phyloP scores from a whole-genome alignment of 352 stramenopile species.

The Globisporangium barbulae region DNA sequence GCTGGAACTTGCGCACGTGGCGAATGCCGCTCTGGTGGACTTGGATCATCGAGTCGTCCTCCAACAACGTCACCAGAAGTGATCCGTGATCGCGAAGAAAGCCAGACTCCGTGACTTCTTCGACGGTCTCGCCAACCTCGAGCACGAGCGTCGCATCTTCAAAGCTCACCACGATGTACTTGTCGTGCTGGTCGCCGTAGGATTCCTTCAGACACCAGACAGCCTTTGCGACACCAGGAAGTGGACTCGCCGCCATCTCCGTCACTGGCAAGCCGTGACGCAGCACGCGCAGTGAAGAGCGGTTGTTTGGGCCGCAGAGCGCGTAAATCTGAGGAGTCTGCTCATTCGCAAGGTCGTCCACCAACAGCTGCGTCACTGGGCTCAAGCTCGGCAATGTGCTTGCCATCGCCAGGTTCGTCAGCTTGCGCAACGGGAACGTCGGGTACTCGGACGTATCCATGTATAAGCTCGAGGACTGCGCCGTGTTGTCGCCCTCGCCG shows the following conservation, averaged over 20 bases:
- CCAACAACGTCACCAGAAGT: constrained; percentile 92
- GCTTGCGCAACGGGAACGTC: constrained; percentile 74
- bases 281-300: constrained; percentile 93
- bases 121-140: constrained; percentile 95
- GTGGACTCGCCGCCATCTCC: constrained; percentile 94
- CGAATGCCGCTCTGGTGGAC: constrained; percentile 95
- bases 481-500: constrained; percentile 88
- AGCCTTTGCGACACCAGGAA: constrained; percentile 94
- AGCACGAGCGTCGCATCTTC: constrained; percentile 98
- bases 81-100: constrained; percentile 95
- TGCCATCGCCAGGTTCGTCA: constrained; percentile 88
- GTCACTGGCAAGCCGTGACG: constrained; percentile 95
- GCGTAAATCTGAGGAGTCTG: constrained; percentile 97
- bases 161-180: constrained; percentile 99
- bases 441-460: constrained; percentile 61
- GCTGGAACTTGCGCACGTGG: constrained; percentile 92
- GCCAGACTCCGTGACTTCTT: constrained; percentile 95
- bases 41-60: constrained; percentile 95
- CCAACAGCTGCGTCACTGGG: constrained; percentile 93
- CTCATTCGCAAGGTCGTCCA: constrained; percentile 95
- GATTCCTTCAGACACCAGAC: constrained; percentile 95
- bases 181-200: constrained; percentile 64
- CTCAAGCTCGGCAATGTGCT: constrained; percentile 87
- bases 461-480: constrained; percentile 61
- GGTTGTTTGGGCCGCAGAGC: constrained; percentile 91